Conservation (phyloP, 176 grass and related monocot genomes). For the Carex parvula region DNA sequence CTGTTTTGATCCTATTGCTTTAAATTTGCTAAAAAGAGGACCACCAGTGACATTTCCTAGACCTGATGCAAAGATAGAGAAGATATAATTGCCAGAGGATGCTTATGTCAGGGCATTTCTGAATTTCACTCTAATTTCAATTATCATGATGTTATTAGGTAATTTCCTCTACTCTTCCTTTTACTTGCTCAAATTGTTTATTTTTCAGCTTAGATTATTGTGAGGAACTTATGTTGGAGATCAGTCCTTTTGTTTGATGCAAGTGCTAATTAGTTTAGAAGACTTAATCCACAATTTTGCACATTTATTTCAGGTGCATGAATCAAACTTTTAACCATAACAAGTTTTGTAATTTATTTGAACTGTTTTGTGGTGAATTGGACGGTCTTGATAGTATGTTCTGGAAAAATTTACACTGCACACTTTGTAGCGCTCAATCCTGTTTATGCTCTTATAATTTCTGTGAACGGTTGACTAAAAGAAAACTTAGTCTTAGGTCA, state of each 20-base stretch:
- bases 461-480: background rate
- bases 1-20: background rate
- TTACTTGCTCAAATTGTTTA: background rate
- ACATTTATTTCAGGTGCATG: background rate
- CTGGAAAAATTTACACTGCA: background rate
- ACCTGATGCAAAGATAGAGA: constrained; percentile 51
- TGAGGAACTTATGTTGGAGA: background rate
- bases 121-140: constrained; percentile 55
- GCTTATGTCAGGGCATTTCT: constrained; percentile 61
- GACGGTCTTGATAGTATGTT: background rate
- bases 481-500: background rate
- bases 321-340: background rate
- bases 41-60: constrained; percentile 64
- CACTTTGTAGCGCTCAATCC: background rate
- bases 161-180: constrained; percentile 10
- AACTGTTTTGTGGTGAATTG: background rate
- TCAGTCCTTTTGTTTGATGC: background rate
- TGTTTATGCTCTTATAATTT: too few relatives aligned
- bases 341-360: background rate
- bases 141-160: constrained; percentile 63
- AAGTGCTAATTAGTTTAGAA: background rate
- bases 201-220: background rate
- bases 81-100: constrained; percentile 59
- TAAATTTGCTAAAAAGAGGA: constrained; percentile 41
- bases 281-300: constrained; percentile 1